phyloP scores from a whole-genome alignment of 495 filamentous ascomycete genomes.

The Daldinia grandis region DNA sequence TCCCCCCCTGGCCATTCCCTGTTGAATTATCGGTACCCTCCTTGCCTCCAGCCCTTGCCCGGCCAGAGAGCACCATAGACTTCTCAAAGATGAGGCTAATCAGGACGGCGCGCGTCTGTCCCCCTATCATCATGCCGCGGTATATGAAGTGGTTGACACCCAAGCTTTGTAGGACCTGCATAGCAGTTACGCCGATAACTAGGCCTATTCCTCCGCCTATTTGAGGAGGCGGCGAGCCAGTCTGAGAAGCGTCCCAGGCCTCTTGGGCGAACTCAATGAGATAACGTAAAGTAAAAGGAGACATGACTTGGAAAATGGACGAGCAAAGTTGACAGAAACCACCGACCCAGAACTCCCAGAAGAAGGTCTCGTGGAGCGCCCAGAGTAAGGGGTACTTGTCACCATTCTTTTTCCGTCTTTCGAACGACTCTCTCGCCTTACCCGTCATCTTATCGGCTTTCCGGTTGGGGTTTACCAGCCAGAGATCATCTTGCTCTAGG shows the following conservation, averaged over 20 bases:
- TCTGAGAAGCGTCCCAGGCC: conserved; percentile 70
- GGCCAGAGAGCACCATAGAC: conserved; percentile 79
- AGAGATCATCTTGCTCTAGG: conserved; percentile 85
- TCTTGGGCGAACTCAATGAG: conserved; percentile 81
- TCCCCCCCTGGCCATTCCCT: conserved; percentile 40
- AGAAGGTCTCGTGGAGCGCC: conserved; percentile 89
- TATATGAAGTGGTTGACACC: conserved; percentile 85
- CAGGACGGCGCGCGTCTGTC: conserved; percentile 75
- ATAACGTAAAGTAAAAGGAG: conserved; percentile 76
- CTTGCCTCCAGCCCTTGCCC: conserved; percentile 75
- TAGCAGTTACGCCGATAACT: conserved; percentile 75
- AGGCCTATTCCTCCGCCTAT: conserved; percentile 76
- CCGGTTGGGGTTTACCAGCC: conserved; percentile 82
- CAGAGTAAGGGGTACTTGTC: conserved; percentile 78
- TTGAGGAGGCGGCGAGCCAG: conserved; percentile 60
- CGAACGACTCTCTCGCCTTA: conserved; percentile 71
- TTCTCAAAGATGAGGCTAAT: conserved; percentile 83
- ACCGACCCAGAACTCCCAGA: conserved; percentile 83
- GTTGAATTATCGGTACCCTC: conserved; percentile 45
- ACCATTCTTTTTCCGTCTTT: conserved; percentile 69
- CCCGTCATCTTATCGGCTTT: conserved; percentile 71
- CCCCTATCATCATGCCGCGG: conserved; percentile 80
- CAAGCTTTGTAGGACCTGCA: conserved; percentile 78
- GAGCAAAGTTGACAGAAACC: conserved; percentile 77
- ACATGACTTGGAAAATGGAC: conserved; percentile 75